Evolutionary conservation across 345 rosid genomes (phyloP), one percentile per base, ranked within the genome.

Genomic region (Bruguiera gymnorhiza): DNA sequence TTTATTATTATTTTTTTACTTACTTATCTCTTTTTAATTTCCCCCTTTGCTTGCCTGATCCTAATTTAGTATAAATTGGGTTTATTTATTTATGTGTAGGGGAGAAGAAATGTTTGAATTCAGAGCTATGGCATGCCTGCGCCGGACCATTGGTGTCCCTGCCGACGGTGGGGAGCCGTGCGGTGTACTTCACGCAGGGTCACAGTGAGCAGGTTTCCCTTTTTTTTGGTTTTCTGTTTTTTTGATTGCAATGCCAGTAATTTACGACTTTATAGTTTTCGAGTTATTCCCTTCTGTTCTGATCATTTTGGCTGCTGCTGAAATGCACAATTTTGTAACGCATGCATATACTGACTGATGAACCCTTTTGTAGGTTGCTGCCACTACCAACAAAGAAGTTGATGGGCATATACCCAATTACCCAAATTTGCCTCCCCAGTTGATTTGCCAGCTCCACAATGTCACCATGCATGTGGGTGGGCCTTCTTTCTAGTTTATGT

Each of bases 101-200:
- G 67, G 79, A 76, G 68, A 76, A 76, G 69, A 71, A 76, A 59
- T 71, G 76, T 36, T 71, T 76, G 73, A 76, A 76, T 68, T 71
- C 76, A 31, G 80, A 76, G 80, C 69, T 76, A 20, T 76, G 80
- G 80, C 80, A 76, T 67, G 80, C 80, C 26, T 76, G 80, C 23
- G 80, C 80, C 29, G 80, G 80, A n/a, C 80, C 80, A 53, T 70
- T 76, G 29, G 80, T 76, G 73, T 71, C 76, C 69, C 66, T 76
- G 52, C 80, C 76, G 21, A 67, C 80, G 0, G 76, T 68, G 37
- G 80, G 80, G 29, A 76, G 73, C 68, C 68, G 73, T 24, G 80
- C 72, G 57, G 80, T 76, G 23, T 76, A 76, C 73, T 72, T 76
- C 69, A 73, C 80, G 10, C 80, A 76, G 73, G 80, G 80, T 48